phyloP scores from a whole-genome alignment of 441 rosid species.

The Erodium chrysanthum region DNA sequence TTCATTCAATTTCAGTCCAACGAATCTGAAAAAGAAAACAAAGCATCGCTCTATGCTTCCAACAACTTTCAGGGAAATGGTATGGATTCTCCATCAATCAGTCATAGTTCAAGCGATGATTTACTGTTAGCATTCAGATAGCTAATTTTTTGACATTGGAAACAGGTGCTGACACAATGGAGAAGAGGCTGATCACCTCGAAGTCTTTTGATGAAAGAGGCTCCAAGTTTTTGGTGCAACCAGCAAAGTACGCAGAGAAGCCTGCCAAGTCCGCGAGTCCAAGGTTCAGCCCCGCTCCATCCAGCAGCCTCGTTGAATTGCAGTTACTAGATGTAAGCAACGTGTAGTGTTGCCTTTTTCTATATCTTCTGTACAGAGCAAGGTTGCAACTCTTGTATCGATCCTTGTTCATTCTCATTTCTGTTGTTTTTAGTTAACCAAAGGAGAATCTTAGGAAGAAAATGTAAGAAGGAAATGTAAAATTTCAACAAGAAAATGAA shows the following conservation, averaged over 20 bases:
- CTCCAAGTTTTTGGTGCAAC: constrained; percentile 11
- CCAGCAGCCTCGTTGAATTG: constrained; percentile 36
- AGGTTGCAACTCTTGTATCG: neutral
- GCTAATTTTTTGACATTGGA: neutral
- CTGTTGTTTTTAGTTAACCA: constrained; percentile 1
- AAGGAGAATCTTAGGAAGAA: neutral
- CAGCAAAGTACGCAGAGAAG: constrained; percentile 21
- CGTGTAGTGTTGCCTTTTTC: neutral
- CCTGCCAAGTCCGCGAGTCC: constrained; percentile 14
- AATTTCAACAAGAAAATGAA: neutral
- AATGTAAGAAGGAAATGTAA: neutral
- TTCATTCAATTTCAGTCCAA: constrained; percentile 12
- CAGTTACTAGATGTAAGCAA: neutral
- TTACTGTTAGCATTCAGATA: neutral
- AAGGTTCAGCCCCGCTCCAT: constrained; percentile 19
- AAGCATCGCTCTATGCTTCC: neutral
- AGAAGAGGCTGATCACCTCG: neutral
- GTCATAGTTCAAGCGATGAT: neutral
- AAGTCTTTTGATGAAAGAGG: constrained; percentile 15
- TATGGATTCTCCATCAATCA: constrained; percentile 14
- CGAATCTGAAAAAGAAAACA: constrained; percentile 14
- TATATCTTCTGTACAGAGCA: neutral
- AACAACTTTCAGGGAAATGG: constrained; percentile 11
- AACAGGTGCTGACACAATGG: constrained; percentile 4
- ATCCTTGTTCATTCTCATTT: constrained; percentile 2